These are phyloP conservation scores for Litchi chinensis DNA, from an alignment of 345 rosid genomes.

Conservation along the genomic window DNA sequence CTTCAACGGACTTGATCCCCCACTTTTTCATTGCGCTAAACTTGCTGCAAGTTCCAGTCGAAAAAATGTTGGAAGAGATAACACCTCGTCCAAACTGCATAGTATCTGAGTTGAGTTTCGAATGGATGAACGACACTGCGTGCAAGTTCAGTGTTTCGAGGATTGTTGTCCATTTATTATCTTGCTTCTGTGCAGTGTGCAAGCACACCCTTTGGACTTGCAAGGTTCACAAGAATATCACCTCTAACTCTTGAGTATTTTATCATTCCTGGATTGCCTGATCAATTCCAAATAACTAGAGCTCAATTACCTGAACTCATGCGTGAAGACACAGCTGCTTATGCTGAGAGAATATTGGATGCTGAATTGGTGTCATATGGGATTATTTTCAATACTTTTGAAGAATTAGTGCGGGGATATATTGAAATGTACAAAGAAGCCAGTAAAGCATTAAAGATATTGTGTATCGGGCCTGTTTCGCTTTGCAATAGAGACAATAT, in stretches of 20 bases:
- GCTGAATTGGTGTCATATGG: constrained; percentile 33
- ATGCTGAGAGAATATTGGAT: not conserved
- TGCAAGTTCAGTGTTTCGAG: too few relatives aligned
- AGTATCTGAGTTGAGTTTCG: not conserved
- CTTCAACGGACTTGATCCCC: not conserved
- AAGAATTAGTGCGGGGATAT: too few relatives aligned
- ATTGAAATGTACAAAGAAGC: too few relatives aligned
- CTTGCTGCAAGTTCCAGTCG: not conserved
- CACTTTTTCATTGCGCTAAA: not conserved
- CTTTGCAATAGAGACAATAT: too few relatives aligned
- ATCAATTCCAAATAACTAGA: constrained; percentile 24
- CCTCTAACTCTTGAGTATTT: constrained; percentile 31
- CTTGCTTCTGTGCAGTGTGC: too few relatives aligned
- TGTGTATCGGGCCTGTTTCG: too few relatives aligned
- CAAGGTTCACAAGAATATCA: too few relatives aligned
- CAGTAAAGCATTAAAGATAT: too few relatives aligned
- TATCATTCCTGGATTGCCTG: constrained; percentile 32
- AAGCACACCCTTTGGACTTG: too few relatives aligned
- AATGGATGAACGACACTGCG: too few relatives aligned
- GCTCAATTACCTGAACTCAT: constrained; percentile 20
- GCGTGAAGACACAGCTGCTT: not conserved
- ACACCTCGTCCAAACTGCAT: not conserved
- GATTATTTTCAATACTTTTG: too few relatives aligned
- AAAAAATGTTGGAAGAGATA: not conserved
- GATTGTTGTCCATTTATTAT: too few relatives aligned